Base-by-base conservation (phyloP, 1,284 basidiomycete species). In the Microbotryum intermedium region DNA sequence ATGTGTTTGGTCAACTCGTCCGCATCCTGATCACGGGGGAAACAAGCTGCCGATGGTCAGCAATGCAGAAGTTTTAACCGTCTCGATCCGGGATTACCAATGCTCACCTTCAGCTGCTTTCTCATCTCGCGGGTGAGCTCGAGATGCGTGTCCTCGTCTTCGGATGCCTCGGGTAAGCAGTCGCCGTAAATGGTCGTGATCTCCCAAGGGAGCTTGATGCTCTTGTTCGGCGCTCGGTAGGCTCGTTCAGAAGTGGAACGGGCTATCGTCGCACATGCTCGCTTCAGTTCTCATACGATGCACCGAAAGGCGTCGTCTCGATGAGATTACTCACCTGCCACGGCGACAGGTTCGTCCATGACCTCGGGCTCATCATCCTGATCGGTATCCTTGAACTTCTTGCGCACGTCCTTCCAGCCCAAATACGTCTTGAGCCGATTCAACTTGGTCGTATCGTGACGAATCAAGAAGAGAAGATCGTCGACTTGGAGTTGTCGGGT, bases 331-430 rank as follows among this genome's bases (percentile, higher is more conserved):
- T 49, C 16, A 49, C 47, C 44, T 9, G 52, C n/a, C 18, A 53
- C 58, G 25, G 61, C 60, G 29, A 55, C 52, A 28, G 50, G 55
- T 44, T 59, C 52, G 18, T 59, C 61, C 42, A 66, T 62, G 21
- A 55, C 57, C 26, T 66, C 62, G 18, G 62, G 50, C 48, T 72
- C 73, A 10, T 71, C 71, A 13, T 53, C 54, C n/a, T 62, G 61
- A 5, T 55, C 61, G 23, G 54, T 56, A 23, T 95, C 90, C 72
- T 95, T 95, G 8, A 91, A 91, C 67, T 91, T 88, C 72, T 95
- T 95, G 20, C 94, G 83, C 8, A 97, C 93, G 67, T 97, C 94
- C 72, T 95, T 97, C 93, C 94, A 98, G 0, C 88, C 89, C n/a
- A 98, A 81, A 72, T 97, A 97, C 11, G 90, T 95, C 28, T 90